Conservation (phyloP, 108 stramenopile genomes). For the Heterococcus sp. region DNA sequence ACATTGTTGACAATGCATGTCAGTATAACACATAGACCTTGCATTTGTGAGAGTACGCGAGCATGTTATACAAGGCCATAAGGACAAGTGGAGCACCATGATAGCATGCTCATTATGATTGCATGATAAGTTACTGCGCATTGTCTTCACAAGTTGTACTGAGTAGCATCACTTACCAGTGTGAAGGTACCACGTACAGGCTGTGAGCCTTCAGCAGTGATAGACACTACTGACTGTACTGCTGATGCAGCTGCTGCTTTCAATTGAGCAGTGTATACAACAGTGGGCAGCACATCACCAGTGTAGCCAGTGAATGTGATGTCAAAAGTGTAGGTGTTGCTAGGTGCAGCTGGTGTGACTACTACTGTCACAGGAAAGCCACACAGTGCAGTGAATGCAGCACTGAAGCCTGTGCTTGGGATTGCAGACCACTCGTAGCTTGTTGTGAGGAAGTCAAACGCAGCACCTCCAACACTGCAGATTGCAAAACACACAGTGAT, state of each 20-base stretch:
- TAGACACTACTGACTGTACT: neutral
- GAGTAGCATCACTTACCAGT: constrained; percentile 6
- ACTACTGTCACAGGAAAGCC: constrained; percentile 21
- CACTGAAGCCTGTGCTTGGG: neutral
- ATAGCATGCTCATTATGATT: neutral
- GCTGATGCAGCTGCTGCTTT: constrained; percentile 6
- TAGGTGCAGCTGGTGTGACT: constrained; percentile 28
- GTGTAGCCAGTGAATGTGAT: constrained; percentile 35
- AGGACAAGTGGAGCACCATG: too few relatives aligned
- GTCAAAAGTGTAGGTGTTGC: neutral
- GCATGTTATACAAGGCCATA: neutral
- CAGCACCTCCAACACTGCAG: too few relatives aligned
- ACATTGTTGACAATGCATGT: neutral
- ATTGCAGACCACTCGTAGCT: too few relatives aligned
- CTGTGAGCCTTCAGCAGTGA: constrained; percentile 24
- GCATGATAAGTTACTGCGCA: neutral
- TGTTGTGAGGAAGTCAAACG: too few relatives aligned
- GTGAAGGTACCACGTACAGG: constrained; percentile 66
- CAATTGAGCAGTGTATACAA: constrained; percentile 31
- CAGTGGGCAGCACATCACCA: constrained; percentile 13
- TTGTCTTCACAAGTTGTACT: neutral
- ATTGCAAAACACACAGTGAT: too few relatives aligned
- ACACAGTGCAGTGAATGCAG: neutral
- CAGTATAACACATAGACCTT: neutral
- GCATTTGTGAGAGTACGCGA: neutral